Evolutionary conservation across 352 stramenopile species (phyloP).

Genomic region (Phytophthora quininea): DNA sequence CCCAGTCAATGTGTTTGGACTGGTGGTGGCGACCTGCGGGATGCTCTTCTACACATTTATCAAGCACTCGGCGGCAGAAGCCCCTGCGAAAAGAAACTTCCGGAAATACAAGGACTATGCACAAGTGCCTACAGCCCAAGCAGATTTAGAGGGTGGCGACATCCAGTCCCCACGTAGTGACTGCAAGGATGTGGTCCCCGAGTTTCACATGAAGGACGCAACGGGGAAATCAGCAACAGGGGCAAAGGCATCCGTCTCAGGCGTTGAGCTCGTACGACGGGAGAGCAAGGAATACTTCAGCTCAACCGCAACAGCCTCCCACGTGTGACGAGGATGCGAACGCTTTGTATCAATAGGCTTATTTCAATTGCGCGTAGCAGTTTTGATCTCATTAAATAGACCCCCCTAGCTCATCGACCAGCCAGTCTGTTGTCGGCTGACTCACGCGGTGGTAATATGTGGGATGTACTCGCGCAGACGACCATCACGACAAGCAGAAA

Average conservation of each 20-base stretch:
- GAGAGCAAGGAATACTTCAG: constrained; percentile 68
- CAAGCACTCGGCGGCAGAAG: constrained; percentile 55
- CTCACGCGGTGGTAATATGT: constrained; percentile 34
- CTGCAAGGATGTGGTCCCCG: constrained; percentile 23
- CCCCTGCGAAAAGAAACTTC: constrained; percentile 13
- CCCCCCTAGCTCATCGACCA: constrained; percentile 4
- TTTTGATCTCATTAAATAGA: constrained; percentile 41
- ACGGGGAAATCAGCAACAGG: constrained; percentile 23
- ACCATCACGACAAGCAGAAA: constrained; percentile 69
- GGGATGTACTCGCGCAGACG: constrained; percentile 70
- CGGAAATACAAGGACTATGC: constrained; percentile 37
- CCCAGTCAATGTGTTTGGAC: constrained; percentile 66
- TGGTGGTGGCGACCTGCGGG: constrained; percentile 70
- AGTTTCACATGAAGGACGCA: constrained; percentile 46
- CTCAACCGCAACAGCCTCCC: constrained; percentile 20
- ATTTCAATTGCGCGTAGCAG: constrained; percentile 23
- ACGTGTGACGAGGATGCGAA: constrained; percentile 40
- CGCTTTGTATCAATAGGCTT: constrained; percentile 40
- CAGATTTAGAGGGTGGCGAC: constrained; percentile 27
- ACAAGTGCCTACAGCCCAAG: constrained; percentile 36
- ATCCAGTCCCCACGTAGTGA: constrained; percentile 15
- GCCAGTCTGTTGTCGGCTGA: constrained; percentile 9
- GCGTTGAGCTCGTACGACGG: constrained; percentile 52
- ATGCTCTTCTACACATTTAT: constrained; percentile 83
- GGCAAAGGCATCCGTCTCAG: constrained; percentile 31